Evolutionary conservation across 129 eudicot species (phyloP).

Genomic region (Ambrosia trifida): DNA sequence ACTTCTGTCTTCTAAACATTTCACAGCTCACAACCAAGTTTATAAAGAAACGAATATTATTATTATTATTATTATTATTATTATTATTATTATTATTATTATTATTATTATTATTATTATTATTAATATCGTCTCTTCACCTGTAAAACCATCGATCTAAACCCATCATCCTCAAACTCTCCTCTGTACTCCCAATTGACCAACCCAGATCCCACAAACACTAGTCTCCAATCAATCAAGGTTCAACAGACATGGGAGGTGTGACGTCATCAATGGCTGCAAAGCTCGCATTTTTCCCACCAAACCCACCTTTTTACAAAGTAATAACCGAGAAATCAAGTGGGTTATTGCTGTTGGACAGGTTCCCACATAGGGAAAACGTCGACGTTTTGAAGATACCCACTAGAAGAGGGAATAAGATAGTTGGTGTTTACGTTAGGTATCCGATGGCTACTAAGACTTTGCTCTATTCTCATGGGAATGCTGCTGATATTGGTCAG

Average conservation of each 20-base stretch:
- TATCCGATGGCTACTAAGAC: constrained; percentile 80
- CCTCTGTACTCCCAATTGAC: constrained; percentile 9
- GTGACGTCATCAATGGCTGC: constrained; percentile 98
- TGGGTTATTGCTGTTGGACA: constrained; percentile 50
- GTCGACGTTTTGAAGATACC: constrained; percentile 64
- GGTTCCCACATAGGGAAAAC: constrained; percentile 72
- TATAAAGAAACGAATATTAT: background rate
- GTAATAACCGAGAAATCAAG: constrained; percentile 56
- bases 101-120: constrained; percentile 20
- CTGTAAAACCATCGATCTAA: constrained; percentile 16
- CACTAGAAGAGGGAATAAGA: constrained; percentile 63
- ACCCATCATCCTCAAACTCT: background rate
- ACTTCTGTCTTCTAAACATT: constrained; percentile 17
- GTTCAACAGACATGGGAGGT: constrained; percentile 61
- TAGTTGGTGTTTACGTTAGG: constrained; percentile 68
- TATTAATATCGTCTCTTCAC: constrained; percentile 26
- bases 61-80: constrained; percentile 24
- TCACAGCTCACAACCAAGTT: constrained; percentile 5
- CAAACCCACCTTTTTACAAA: constrained; percentile 79
- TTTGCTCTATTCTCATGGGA: constrained; percentile 81
- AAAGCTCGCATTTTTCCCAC: constrained; percentile 90
- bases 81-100: constrained; percentile 15
- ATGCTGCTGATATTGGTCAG: constrained; percentile 95
- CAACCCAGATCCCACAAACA: background rate
- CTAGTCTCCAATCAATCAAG: no score